phyloP scores from a whole-genome alignment of 305 asterid species.

The Solanum hybrid region DNA sequence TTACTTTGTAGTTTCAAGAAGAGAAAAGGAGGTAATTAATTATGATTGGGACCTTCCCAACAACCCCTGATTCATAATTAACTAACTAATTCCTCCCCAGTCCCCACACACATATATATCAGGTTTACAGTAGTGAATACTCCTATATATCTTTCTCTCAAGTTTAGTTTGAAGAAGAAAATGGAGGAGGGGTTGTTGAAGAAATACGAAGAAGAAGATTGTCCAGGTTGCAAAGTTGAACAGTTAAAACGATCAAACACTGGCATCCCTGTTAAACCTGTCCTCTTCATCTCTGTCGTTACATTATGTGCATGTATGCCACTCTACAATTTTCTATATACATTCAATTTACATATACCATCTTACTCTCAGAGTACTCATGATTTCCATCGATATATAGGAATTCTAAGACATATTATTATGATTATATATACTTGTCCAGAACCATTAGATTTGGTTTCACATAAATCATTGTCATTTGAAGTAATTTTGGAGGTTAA shows the following conservation, averaged over 20 bases:
- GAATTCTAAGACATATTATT: not conserved
- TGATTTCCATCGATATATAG: no score
- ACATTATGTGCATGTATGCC: slow-evolving; percentile 39
- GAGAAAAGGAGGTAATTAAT: not conserved
- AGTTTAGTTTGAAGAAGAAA: not conserved
- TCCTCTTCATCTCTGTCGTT: slow-evolving; percentile 37
- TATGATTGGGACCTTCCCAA: not conserved
- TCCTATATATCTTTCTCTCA: not conserved
- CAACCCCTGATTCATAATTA: not conserved
- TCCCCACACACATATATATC: not conserved
- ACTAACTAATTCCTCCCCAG: not conserved
- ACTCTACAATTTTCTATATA: not conserved
- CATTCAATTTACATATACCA: not conserved
- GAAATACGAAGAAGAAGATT: slow-evolving; percentile 6
- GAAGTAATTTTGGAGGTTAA: not conserved
- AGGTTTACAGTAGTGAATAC: not conserved
- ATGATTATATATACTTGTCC: no score
- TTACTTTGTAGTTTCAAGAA: not conserved
- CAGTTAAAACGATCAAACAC: slow-evolving; percentile 14
- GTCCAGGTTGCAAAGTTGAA: slow-evolving; percentile 52
- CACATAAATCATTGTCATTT: not conserved
- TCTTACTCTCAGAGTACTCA: not conserved
- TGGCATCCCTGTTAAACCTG: slow-evolving; percentile 39
- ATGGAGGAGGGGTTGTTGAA: not conserved
- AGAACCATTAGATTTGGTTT: not conserved